A percentile compares a stretch with the other conserved stretches of the same genome.
These are phyloP conservation scores for Kodamaea alishanica DNA, from an alignment of 1,139 yeast species.

Conservation along the genomic window DNA sequence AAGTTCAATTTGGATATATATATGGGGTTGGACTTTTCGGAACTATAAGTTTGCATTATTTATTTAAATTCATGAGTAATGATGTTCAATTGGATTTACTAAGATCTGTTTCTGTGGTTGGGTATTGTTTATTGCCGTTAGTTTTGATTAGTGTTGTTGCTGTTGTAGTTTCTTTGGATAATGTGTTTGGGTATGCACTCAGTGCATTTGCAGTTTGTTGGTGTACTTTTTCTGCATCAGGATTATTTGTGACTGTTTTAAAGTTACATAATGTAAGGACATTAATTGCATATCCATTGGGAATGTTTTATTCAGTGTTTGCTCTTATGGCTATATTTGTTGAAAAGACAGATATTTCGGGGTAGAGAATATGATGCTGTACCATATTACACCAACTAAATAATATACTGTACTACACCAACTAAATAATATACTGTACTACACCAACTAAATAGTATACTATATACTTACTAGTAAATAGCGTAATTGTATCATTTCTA, in stretches of 20 bases:
- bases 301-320: conserved; percentile 88
- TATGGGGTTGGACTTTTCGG: conserved; percentile 96
- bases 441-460: conserved; percentile 1
- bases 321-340: conserved; percentile 95
- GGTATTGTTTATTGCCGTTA: conserved; percentile 88
- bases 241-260: conserved; percentile 83
- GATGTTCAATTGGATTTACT: conserved; percentile 59
- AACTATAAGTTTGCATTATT: conserved; percentile 73
- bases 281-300: conserved; percentile 89
- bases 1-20: conserved; percentile 93
- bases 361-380: conserved; percentile 1
- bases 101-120: conserved; percentile 86
- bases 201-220: conserved; percentile 75
- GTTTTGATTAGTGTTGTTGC: conserved; percentile 78
- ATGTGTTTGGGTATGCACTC: conserved; percentile 65
- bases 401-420: not conserved
- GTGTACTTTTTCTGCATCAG: conserved; percentile 95
- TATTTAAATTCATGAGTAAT: conserved; percentile 81
- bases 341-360: conserved; percentile 33
- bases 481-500: too few relatives aligned
- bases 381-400: not conserved
- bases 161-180: conserved; percentile 66
- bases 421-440: not conserved
- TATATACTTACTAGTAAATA: too few relatives aligned
- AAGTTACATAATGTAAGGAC: conserved; percentile 83